Percentiles rank a stretch among this genome's conserved stretches.
These are phyloP conservation scores for Penicillium salamii DNA, from an alignment of 495 filamentous ascomycete genomes.

Conservation along the genomic window DNA sequence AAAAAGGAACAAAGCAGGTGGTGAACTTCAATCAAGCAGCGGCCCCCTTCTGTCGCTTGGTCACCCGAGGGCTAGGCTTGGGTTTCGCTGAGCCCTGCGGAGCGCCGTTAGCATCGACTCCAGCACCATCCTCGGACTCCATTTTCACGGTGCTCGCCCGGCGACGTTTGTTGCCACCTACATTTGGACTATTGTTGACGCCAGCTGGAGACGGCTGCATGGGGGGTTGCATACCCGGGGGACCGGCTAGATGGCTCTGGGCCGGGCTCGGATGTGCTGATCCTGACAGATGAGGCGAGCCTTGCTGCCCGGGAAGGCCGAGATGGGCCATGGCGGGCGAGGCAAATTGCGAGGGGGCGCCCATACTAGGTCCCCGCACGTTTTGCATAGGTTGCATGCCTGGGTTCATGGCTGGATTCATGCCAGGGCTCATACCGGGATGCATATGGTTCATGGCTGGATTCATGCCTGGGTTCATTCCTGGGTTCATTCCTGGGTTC, in stretches of 20 bases:
- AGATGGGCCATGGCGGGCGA: constrained; percentile 52
- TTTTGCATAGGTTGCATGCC: constrained; percentile 21
- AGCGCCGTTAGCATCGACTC: constrained; percentile 49
- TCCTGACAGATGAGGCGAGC: constrained; percentile 42
- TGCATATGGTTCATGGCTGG: background rate
- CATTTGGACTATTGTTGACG: constrained; percentile 81
- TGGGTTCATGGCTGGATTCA: constrained; percentile 33
- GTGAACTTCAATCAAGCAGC: constrained; percentile 16
- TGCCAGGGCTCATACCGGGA: constrained; percentile 1
- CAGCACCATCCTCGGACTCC: constrained; percentile 60
- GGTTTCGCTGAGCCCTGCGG: constrained; percentile 43
- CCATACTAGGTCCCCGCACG: constrained; percentile 30
- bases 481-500: background rate
- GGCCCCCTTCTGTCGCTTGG: constrained; percentile 55
- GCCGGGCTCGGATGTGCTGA: constrained; percentile 49
- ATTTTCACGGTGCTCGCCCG: constrained; percentile 73
- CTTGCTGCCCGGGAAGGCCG: constrained; percentile 42
- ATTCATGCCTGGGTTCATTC: background rate
- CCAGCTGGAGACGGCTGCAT: constrained; percentile 67
- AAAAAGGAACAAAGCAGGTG: constrained; percentile 8
- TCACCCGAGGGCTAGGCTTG: constrained; percentile 55
- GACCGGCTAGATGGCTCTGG: constrained; percentile 40
- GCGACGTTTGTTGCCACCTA: constrained; percentile 68
- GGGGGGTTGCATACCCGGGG: constrained; percentile 69
- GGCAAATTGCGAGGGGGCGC: constrained; percentile 47